phyloP scores from a whole-genome alignment of 331 rosid genomes.

The Phaseolus coccineus region DNA sequence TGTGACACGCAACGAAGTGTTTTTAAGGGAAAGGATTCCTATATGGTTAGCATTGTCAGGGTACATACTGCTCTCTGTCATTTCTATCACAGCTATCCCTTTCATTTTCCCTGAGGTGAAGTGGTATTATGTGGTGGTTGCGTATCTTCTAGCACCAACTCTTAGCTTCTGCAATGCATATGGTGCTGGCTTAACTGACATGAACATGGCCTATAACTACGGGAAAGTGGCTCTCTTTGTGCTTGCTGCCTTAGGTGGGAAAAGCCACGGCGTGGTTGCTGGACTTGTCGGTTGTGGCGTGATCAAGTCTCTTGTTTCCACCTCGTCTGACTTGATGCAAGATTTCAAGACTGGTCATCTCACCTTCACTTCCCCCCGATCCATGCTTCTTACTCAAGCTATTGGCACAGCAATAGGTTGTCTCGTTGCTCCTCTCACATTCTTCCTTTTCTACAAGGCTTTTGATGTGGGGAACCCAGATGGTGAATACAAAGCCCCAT shows the following conservation, averaged over 20 bases:
- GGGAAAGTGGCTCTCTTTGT: conserved; percentile 93
- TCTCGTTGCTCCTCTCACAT: conserved; percentile 78
- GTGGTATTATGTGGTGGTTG: conserved; percentile 84
- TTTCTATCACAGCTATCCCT: conserved; percentile 74
- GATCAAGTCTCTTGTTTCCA: conserved; percentile 84
- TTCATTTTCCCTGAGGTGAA: conserved; percentile 81
- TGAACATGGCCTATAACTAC: conserved; percentile 91
- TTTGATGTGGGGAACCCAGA: conserved; percentile 80
- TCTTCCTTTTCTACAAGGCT: conserved; percentile 81
- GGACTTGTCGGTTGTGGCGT: conserved; percentile 91
- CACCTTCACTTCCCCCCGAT: conserved; percentile 82
- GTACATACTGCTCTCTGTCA: conserved; percentile 62
- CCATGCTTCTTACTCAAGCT: conserved; percentile 86
- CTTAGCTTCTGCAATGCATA: conserved; percentile 97
- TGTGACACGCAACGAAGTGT: conserved; percentile 69
- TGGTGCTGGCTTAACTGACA: conserved; percentile 87
- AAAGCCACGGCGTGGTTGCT: conserved; percentile 67
- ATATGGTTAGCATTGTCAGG: conserved; percentile 77
- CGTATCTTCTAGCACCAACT: conserved; percentile 79
- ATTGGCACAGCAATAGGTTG: conserved; percentile 89
- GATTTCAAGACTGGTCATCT: conserved; percentile 92
- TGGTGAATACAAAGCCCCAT: conserved; percentile 91
- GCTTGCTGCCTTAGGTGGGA: conserved; percentile 73
- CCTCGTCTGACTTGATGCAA: conserved; percentile 92
- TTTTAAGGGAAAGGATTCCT: conserved; percentile 75